These are phyloP conservation scores for Plantago rigida DNA, from an alignment of 305 asterid species.

Conservation along the genomic window DNA sequence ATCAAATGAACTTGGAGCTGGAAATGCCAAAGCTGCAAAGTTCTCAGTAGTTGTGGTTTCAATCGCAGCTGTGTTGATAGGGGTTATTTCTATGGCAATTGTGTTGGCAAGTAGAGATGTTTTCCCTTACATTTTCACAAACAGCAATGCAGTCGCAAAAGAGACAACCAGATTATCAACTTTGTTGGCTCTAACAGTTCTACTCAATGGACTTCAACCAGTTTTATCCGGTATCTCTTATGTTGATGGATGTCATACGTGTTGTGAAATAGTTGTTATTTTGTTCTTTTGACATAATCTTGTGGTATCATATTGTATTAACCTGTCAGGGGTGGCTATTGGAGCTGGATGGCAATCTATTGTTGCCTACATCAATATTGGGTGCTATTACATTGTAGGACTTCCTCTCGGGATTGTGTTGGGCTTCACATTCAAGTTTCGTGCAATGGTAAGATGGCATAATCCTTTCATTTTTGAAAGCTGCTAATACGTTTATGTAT, in stretches of 20 bases:
- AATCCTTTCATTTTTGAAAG: no score
- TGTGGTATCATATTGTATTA: neutral
- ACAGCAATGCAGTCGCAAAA: slow-evolving; percentile 56
- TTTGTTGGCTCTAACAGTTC: slow-evolving; percentile 47
- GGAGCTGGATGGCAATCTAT: slow-evolving; percentile 86
- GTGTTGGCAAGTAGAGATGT: slow-evolving; percentile 43
- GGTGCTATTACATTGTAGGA: slow-evolving; percentile 57
- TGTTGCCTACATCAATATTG: slow-evolving; percentile 62
- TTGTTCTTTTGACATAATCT: neutral
- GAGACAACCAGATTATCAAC: slow-evolving; percentile 52
- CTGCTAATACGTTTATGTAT: no score
- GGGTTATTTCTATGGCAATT: slow-evolving; percentile 32
- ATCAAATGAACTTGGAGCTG: slow-evolving; percentile 68
- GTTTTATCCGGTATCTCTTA: slow-evolving; percentile 48
- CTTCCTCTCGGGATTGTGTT: slow-evolving; percentile 59
- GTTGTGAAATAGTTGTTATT: no score
- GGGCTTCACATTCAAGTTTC: slow-evolving; percentile 48
- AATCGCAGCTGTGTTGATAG: slow-evolving; percentile 42
- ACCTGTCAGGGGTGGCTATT: slow-evolving; percentile 54
- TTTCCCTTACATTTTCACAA: slow-evolving; percentile 55
- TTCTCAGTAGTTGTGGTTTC: slow-evolving; percentile 64
- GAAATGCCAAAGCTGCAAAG: slow-evolving; percentile 55
- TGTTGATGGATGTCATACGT: no score
- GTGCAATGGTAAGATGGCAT: slow-evolving; percentile 34
- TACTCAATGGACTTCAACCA: slow-evolving; percentile 65